These are phyloP conservation scores for Gracilaria domingensis DNA, from an alignment of 23 red algal genomes.

Conservation along the genomic window DNA sequence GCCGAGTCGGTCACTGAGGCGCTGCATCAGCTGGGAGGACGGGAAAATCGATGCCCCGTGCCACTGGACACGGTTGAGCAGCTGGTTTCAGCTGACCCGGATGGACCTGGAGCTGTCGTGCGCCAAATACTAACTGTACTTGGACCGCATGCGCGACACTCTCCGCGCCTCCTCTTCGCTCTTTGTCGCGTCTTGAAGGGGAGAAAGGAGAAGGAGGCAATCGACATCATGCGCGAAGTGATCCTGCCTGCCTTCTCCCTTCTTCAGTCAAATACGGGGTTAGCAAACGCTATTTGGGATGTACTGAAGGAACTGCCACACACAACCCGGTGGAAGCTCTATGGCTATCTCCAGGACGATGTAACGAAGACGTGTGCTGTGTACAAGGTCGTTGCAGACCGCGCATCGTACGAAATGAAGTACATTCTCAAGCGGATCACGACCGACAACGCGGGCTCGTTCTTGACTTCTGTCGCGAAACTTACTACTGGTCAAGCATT, in stretches of 20 bases:
- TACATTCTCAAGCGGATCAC: conserved; percentile 67
- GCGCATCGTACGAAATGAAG: conserved; percentile 57
- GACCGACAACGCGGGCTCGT: conserved; percentile 18
- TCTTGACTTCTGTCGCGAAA: conserved; percentile 45
- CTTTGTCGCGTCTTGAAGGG: conserved; percentile 53
- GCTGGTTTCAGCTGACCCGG: conserved; percentile 24
- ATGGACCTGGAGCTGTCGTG: conserved; percentile 50
- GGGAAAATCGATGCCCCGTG: conserved; percentile 46
- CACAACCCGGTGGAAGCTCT: conserved; percentile 60
- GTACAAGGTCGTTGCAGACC: conserved; percentile 44
- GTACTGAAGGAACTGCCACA: conserved; percentile 52
- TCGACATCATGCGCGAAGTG: conserved; percentile 56
- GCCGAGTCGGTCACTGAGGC: conserved; percentile 18
- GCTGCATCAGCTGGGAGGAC: conserved; percentile 38
- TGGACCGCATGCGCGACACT: conserved; percentile 41
- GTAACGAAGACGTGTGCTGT: conserved; percentile 36
- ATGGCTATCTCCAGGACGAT: conserved; percentile 53
- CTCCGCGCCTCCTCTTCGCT: conserved; percentile 27
- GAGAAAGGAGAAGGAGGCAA: conserved; percentile 34
- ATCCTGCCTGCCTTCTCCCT: conserved; percentile 60
- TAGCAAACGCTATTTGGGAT: conserved; percentile 61
- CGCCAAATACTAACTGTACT: conserved; percentile 35
- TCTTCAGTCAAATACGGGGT: conserved; percentile 30
- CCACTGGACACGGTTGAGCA: conserved; percentile 47
- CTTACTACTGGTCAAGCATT: conserved; percentile 54